Conservation (phyloP, 2,329 filamentous ascomycete genomes). For the Achaetomium macrosporum region DNA sequence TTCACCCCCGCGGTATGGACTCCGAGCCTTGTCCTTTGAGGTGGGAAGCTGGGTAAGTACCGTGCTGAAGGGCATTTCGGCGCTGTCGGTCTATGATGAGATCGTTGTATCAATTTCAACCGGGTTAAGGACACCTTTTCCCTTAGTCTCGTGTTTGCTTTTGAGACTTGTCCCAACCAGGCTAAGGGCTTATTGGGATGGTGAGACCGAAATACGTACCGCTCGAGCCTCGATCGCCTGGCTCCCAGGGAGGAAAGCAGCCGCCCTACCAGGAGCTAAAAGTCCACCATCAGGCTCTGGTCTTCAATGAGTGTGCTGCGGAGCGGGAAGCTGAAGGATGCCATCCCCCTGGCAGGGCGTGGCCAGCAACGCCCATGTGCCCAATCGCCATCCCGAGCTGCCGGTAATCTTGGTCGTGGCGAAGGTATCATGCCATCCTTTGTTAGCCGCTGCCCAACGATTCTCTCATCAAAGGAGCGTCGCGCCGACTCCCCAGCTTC, state of each 20-base stretch:
- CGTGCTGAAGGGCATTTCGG: conserved; percentile 20
- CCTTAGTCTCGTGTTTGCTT: no score
- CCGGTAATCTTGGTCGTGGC: conserved; percentile 32
- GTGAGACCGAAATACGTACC: conserved; percentile 17
- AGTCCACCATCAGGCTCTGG: conserved; percentile 19
- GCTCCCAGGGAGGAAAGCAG: conserved; percentile 17
- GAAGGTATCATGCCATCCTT: conserved; percentile 38
- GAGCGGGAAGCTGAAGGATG: background rate
- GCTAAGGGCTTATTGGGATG: background rate
- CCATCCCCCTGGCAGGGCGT: conserved; percentile 31
- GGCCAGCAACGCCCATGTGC: conserved; percentile 31
- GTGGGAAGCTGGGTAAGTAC: conserved; percentile 1
- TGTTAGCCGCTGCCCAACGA: conserved; percentile 6
- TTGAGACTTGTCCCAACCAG: no score
- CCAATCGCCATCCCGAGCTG: conserved; percentile 28
- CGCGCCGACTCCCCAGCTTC: no score
- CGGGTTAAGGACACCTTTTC: no score
- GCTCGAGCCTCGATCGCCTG: conserved; percentile 22
- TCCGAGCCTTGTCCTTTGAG: background rate
- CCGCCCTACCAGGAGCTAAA: conserved; percentile 4
- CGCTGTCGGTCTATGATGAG: conserved; percentile 29
- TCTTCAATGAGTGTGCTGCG: background rate
- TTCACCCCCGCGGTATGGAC: conserved; percentile 17
- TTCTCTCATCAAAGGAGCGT: no score
- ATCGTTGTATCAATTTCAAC: no score